phyloP scores from a whole-genome alignment of 768 basidiomycete species.

The Scleroderma bovista region DNA sequence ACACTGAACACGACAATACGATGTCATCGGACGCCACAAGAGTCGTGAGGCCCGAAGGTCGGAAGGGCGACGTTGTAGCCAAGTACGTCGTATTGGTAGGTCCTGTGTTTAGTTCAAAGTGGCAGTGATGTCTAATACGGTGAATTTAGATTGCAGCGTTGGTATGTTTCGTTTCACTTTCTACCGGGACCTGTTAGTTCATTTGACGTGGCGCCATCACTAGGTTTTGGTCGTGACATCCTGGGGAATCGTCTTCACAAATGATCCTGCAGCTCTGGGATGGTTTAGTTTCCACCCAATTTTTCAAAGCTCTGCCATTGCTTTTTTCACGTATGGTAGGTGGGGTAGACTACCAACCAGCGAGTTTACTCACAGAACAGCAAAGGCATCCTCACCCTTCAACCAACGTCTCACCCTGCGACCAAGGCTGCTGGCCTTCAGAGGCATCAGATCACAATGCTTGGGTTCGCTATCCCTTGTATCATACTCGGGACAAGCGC shows the following conservation, averaged over 20 bases:
- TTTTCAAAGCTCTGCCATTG: conserved; percentile 53
- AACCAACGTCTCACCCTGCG: conserved; percentile 61
- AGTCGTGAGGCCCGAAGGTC: conserved; percentile 30
- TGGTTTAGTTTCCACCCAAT: conserved; percentile 69
- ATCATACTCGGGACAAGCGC: conserved; percentile 57
- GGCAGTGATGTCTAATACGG: neutral
- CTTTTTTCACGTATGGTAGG: conserved; percentile 58
- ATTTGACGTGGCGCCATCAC: neutral
- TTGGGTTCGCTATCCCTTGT: conserved; percentile 49
- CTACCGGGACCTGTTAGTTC: conserved; percentile 1
- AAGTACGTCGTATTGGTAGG: conserved; percentile 33
- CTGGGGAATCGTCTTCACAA: conserved; percentile 43
- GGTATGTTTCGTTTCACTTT: conserved; percentile 9
- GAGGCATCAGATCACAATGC: conserved; percentile 63
- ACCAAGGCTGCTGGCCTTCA: conserved; percentile 62
- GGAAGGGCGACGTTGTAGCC: conserved; percentile 34
- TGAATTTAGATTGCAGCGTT: conserved; percentile 9
- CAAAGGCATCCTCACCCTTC: conserved; percentile 68
- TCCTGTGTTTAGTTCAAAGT: neutral
- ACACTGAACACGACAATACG: neutral
- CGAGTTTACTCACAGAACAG: neutral
- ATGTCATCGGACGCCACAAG: conserved; percentile 20
- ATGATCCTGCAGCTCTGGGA: conserved; percentile 38
- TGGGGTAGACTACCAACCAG: neutral
- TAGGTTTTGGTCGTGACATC: conserved; percentile 39